These are phyloP conservation scores for Cryptosporidium bovis DNA, from an alignment of 169 alveolate species.

Conservation along the genomic window DNA sequence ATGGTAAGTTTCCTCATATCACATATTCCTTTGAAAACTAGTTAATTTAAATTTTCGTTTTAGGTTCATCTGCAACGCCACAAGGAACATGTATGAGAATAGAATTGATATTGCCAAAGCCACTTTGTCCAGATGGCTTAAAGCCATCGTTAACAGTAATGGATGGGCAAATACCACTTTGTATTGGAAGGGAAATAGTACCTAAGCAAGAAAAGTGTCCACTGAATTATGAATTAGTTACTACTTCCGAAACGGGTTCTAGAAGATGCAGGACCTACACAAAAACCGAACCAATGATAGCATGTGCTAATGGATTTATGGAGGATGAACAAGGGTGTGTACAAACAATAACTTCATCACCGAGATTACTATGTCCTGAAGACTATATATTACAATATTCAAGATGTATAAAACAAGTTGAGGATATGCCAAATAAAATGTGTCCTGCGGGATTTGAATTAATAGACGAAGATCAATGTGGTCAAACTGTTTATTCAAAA, in stretches of 20 bases:
- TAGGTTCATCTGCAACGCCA: slow-evolving; percentile 69
- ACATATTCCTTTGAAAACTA: not conserved
- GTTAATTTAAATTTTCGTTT: not conserved
- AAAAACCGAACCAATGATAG: slow-evolving; percentile 62
- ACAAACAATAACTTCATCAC: slow-evolving; percentile 48
- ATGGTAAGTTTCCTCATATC: slow-evolving; percentile 22
- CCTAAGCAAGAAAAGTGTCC: slow-evolving; percentile 74
- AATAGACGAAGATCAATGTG: slow-evolving; percentile 62
- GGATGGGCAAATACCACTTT: slow-evolving; percentile 68
- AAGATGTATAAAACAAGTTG: slow-evolving; percentile 62
- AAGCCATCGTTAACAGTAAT: slow-evolving; percentile 38
- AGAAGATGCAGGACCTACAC: slow-evolving; percentile 74
- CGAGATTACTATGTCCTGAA: slow-evolving; percentile 65
- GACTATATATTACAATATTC: slow-evolving; percentile 66
- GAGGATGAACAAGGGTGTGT: slow-evolving; percentile 63
- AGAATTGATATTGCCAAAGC: slow-evolving; percentile 58
- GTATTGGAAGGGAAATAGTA: slow-evolving; percentile 62
- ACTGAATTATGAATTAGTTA: slow-evolving; percentile 61
- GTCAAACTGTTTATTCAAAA: slow-evolving; percentile 52
- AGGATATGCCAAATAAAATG: slow-evolving; percentile 72
- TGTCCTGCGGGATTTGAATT: slow-evolving; percentile 74
- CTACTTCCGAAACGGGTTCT: slow-evolving; percentile 59
- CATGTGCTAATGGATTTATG: slow-evolving; percentile 68
- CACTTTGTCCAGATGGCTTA: slow-evolving; percentile 57
- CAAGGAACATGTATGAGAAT: slow-evolving; percentile 60